Base-by-base conservation (phyloP, 2,329 filamentous ascomycete species). In the Neoascochyta sp. region DNA sequence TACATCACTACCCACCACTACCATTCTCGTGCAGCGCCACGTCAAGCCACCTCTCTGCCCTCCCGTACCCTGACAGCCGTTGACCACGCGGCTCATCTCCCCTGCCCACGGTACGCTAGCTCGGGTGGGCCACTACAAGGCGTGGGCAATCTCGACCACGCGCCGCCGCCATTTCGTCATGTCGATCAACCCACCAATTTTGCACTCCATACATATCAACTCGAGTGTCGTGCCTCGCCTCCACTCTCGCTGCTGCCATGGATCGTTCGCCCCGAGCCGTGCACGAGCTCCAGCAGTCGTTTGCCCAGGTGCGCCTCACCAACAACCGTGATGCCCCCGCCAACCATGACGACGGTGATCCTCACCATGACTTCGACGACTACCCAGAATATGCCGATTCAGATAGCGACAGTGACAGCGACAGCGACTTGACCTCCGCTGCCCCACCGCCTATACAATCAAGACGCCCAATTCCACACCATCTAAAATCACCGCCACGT, bases 201-300 rank as follows among this genome's bases (percentile, higher is more conserved):
- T n/a, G n/a, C n/a, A 18, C 12, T 16, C 17, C 18, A 13, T n/a
- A n/a, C n/a, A 24, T 23, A 24, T 24, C 26, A 27, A 29, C 30
- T 33, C 20, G 17, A 30, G 27, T 30, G 23, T 27, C 17, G 27
- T 33, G 23, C 9, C 23, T 33, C 20, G 7, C 14, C 29, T n/a
- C 14, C 24, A 17, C 13, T 15, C 25, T 12, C 16, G 22, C 13
- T 25, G 24, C 32, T 28, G 36, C 30, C 14, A 51, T 51, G 47
- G 34, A 43, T 15, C 49, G 43, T 21, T 51, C 47, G 4, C 43
- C 45, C 10, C 33, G 42, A 35, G 46, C 45, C 25, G 25, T 34
- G 13, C 34, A 50, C 11, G 41, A 50, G 20, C 35, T 32, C 10
- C 41, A 34, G 13, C 42, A 40, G 29, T 34, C 32, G 22, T 27